phyloP scores from a whole-genome alignment of 768 basidiomycete genomes.

The Tulasnella sp. region DNA sequence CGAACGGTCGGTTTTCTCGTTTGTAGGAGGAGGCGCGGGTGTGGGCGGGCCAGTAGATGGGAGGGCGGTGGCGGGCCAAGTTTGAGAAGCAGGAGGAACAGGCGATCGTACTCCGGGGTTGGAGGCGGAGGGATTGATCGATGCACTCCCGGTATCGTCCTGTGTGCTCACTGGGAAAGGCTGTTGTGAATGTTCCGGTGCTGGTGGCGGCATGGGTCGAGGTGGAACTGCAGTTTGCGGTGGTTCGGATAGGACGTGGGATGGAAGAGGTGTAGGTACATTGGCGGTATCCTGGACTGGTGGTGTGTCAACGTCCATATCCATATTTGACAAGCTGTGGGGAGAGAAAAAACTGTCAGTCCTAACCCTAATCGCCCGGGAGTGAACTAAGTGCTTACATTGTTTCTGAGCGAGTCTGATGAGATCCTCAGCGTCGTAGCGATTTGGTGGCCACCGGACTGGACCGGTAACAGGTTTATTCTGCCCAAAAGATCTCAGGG shows the following conservation, averaged over 20 bases:
- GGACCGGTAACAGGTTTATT: no score
- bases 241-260: not conserved
- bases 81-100: constrained; percentile 9
- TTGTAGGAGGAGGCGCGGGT: not conserved
- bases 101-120: not conserved
- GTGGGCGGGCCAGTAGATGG: constrained; percentile 6
- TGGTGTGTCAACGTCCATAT: constrained; percentile 9
- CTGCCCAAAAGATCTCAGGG: no score
- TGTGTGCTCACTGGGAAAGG: not conserved
- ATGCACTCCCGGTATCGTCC: not conserved
- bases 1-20: not conserved
- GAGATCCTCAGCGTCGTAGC: no score
- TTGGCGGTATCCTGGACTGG: not conserved
- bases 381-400: no score
- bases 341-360: no score
- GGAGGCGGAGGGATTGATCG: not conserved
- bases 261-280: not conserved
- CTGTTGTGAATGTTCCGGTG: not conserved
- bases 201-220: not conserved
- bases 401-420: no score
- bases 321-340: no score
- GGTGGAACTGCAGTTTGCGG: constrained; percentile 13
- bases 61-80: constrained; percentile 14
- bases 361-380: no score
- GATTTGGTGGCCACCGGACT: no score